A percentile compares a stretch with the other conserved stretches of the same genome.
Conservation (phyloP, 208 protist species). For the Acanthamoeba lenticulata region DNA sequence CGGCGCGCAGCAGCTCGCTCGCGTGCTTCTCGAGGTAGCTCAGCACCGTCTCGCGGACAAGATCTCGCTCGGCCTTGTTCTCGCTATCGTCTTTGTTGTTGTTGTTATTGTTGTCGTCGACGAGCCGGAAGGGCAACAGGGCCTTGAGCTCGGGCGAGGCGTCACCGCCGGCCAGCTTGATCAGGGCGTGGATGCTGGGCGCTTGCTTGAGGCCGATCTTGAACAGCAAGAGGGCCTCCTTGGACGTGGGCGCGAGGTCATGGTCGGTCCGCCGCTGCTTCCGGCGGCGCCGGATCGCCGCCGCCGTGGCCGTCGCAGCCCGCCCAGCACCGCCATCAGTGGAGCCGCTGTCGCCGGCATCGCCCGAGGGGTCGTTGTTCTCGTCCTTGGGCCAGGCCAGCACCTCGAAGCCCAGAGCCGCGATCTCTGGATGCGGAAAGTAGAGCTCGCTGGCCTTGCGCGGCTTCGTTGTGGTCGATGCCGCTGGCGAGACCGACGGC, state of each 20-base stretch:
- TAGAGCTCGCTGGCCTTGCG: background rate
- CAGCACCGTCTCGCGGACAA: background rate
- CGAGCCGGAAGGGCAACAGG: background rate
- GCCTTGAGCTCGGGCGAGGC: no score
- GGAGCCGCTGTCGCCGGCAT: background rate
- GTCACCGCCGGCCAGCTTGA: background rate
- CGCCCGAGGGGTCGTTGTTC: background rate
- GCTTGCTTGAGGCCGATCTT: constrained; percentile 24
- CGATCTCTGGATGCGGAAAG: background rate
- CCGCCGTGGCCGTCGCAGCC: background rate
- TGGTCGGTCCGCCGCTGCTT: background rate
- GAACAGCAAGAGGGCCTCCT: constrained; percentile 1
- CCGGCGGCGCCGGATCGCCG: no score
- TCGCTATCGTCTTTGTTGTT: background rate
- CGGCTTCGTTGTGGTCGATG: background rate
- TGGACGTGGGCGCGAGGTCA: background rate
- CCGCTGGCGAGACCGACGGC: background rate
- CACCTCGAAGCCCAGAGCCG: constrained; percentile 3
- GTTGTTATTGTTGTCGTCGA: background rate
- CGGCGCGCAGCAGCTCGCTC: background rate
- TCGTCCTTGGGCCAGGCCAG: background rate
- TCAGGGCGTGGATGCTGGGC: background rate
- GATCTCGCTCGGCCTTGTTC: background rate
- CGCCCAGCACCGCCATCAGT: background rate
- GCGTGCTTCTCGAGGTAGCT: background rate